Evolutionary conservation across 2,329 filamentous ascomycete species (phyloP), one percentile per base, ranked within the genome.

Genomic region (Ophiostoma montium): DNA sequence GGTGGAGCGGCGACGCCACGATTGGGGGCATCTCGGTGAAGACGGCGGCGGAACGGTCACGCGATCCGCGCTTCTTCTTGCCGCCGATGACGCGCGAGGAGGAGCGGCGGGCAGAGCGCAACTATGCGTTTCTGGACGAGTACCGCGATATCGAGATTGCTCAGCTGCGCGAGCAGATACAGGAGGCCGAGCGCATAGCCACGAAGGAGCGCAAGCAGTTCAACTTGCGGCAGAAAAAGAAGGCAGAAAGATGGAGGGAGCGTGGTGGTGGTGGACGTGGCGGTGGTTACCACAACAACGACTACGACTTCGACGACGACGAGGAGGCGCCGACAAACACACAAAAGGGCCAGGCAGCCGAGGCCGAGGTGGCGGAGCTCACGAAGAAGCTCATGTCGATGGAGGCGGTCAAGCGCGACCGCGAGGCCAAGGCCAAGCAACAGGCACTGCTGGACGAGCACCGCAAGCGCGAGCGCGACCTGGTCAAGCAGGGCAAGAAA

Each of bases 11-110:
- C 33, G 51, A 52, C 27, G 54, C 51, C 21, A 51, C 52, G n/a
- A 54, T 54, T 49, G 54, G 46, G 1, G 54, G 54, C 4, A 45
- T 52, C 50, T 81, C 92, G 16, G 70, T 94, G 4, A 65, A 70
- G 48, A 45, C 50, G 36, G 13, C 42, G 16, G 62, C 62, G 48
- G 55, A 62, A 7, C 66, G 71, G 13, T 57, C 71, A 18, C 82
- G 90, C 49, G 92, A 98, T 64, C 92, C 92, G 16, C 83, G 92
- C 46, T 98, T 98, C 68, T 86, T 92, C 54, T 74, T 81, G 1
- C 62, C 81, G 12, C 64, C 72, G 35, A 71, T 78, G 51, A 70
- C 48, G 46, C 47, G 45, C 23, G 61, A 41, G 15, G 77, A 85
- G 61, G 76, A 75, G 61, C 65, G 67, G 46, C 76, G 75, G 55